Base-by-base conservation (phyloP, 176 grass and related monocot species). In the Aegilops tauschii region DNA sequence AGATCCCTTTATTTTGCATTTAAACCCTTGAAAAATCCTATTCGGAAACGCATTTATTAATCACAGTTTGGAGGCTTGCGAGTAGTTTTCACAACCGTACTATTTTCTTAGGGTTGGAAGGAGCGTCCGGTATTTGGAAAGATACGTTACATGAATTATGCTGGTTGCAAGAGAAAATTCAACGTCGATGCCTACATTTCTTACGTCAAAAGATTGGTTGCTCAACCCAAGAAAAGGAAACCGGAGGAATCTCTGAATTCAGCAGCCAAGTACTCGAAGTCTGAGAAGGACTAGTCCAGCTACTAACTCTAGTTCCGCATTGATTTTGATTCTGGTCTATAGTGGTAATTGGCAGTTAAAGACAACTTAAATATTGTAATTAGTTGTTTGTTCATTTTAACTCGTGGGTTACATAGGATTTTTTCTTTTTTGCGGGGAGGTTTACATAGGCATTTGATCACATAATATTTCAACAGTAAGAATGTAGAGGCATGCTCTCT, bases 81-180 rank as follows among this genome's bases (percentile, higher is more conserved):
- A 39, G 50, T 21, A 23, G 5, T 34, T 56, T 64, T 29, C 70
- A 18, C 35, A 42, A 81, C 32, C 44, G 56, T 76, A 27, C 68
- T 58, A 56, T 83, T 32, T 75, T 72, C 77, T 66, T 83, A 98
- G 96, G 96, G 96, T 29, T 98, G 96, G 96, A 98, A 98, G 80
- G 96, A 95, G 86, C 92, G 96, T 23, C 90, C 88, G 1, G 79
- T 98, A 74, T 98, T 98, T 86, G 96, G 96, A 42, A 98, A 98
- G 80, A 95, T 98, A 85, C 93, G 96, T 29, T 98, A 98, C 88
- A 98, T 95, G 96, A 98, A 95, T 65, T 98, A 90, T 9, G 92
- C 91, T 65, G 96, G 96, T 17, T 98, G 96, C 84, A 98, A 95
- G 78, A 98, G 93, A 89, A 95, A 98, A 86, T 98, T 98, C 27